Evolutionary conservation across 106 monocot species (phyloP), one percentile per base, ranked within the genome.

Genomic region (Allium fistulosum): DNA sequence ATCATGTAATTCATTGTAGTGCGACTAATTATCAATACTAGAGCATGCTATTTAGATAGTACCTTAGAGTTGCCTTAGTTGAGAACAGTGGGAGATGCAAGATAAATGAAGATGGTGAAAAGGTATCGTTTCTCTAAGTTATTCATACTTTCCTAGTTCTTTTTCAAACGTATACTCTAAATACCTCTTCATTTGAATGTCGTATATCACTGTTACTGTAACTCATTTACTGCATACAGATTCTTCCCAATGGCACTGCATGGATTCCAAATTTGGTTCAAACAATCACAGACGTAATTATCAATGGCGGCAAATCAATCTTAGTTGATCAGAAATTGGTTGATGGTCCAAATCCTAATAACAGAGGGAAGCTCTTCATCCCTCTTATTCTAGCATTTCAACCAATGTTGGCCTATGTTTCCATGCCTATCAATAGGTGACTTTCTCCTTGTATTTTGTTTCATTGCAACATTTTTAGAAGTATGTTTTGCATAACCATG

Each of bases 51-150:
- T n/a, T n/a, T n/a, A n/a, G n/a, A n/a, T n/a, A n/a, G n/a, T n/a
- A n/a, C n/a, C n/a, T n/a, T n/a, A n/a, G n/a, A 56, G 78, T 90
- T 10, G 85, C 74, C 61, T 76, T 94, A 59, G 90, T 94, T 37
- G 90, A 94, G 70, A 94, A 94, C 64, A 90, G 82, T 58, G 82
- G 84, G 51, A 76, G 87, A 67, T 90, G 90, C 80, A 82, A 80
- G 22, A 87, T 80, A 56, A 87, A 87, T 75, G 85, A 83, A 2
- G 68, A 66, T 66, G 84, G 80, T 1, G 84, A 94, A 74, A 94
- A 90, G 53, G 53, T 12, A 55, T 1, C 37, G 5, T 37, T 37
- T 37, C 37, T 1, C 0, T 2, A 2, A 5, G 37, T 37, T 37
- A 0, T 37, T 37, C 37, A 37, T 37, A 37, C 37, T 37, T 0